Evolutionary conservation across 148 eudicot genomes (phyloP).

Genomic region (Cornus suecica): DNA sequence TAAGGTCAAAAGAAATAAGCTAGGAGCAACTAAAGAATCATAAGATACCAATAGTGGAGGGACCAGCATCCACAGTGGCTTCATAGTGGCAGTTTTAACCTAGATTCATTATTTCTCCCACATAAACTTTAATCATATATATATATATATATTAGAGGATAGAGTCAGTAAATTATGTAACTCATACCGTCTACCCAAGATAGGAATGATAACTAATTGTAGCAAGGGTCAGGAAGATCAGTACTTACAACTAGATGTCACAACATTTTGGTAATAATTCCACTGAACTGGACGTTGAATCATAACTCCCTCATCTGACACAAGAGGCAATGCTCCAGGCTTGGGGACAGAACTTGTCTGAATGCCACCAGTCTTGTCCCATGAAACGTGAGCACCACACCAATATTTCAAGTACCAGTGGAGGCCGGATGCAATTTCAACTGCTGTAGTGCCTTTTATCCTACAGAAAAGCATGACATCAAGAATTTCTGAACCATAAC

Average conservation of each 20-base stretch:
- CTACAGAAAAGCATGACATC: conserved; percentile 29
- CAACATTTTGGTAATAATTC: conserved; percentile 98
- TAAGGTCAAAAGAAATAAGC: too few species aligned
- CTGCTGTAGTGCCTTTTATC: conserved; percentile 75
- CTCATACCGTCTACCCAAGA: background rate
- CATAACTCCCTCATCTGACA: conserved; percentile 47
- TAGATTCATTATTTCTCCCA: too few species aligned
- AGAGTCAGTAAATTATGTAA: background rate
- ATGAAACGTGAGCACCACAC: conserved; percentile 90
- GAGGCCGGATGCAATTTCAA: conserved; percentile 84
- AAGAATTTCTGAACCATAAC: background rate
- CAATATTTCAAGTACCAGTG: conserved; percentile 89
- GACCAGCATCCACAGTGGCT: too few species aligned
- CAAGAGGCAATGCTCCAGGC: conserved; percentile 67
- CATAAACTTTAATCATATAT: too few species aligned
- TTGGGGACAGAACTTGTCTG: conserved; percentile 70
- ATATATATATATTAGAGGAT: too few species aligned
- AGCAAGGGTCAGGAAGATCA: conserved; percentile 2
- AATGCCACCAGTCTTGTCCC: conserved; percentile 96
- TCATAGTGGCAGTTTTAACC: too few species aligned
- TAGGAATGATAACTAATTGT: background rate
- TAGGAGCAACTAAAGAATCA: too few species aligned
- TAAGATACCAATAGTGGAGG: too few species aligned
- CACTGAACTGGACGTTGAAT: conserved; percentile 85
- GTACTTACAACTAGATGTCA: conserved; percentile 91